These are phyloP conservation scores for Scutellaria galericulata DNA, from an alignment of 257 asterid genomes.

Conservation along the genomic window DNA sequence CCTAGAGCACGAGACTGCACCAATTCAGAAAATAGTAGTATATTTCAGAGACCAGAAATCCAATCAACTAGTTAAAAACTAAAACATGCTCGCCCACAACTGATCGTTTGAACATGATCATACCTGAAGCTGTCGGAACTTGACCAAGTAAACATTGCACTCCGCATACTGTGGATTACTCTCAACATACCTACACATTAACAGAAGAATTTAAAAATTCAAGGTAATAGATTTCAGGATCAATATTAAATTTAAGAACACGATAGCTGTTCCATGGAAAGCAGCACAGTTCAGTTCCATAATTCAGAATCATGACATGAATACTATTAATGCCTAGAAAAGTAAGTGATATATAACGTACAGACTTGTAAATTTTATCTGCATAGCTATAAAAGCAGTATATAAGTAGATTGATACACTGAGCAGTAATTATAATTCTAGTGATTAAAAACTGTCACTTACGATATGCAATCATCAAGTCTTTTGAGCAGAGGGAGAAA, in stretches of 20 bases:
- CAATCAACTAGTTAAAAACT: conserved; percentile 23
- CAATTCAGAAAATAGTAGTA: conserved; percentile 28
- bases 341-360: neutral
- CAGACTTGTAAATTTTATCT: conserved; percentile 25
- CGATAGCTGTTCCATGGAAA: conserved; percentile 19
- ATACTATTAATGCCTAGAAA: conserved; percentile 27
- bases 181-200: conserved; percentile 81
- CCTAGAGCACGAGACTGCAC: conserved; percentile 96
- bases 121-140: conserved; percentile 99
- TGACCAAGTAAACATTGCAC: conserved; percentile 95
- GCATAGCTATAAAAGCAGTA: conserved; percentile 23
- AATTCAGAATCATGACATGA: conserved; percentile 32
- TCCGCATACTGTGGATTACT: conserved; percentile 98
- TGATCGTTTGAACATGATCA: conserved; percentile 32
- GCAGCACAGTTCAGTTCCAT: conserved; percentile 27
- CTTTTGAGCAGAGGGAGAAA: conserved; percentile 93
- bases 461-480: conserved; percentile 93
- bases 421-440: conserved; percentile 25
- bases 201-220: conserved; percentile 29
- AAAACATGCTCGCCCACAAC: conserved; percentile 22
- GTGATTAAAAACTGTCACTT: conserved; percentile 47
- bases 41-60: conserved; percentile 31
- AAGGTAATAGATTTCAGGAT: neutral
- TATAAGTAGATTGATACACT: conserved; percentile 23
- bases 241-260: conserved; percentile 21